Evolutionary conservation across 1,284 basidiomycete genomes (phyloP).

Genomic region (Rhizopogon parksii): DNA sequence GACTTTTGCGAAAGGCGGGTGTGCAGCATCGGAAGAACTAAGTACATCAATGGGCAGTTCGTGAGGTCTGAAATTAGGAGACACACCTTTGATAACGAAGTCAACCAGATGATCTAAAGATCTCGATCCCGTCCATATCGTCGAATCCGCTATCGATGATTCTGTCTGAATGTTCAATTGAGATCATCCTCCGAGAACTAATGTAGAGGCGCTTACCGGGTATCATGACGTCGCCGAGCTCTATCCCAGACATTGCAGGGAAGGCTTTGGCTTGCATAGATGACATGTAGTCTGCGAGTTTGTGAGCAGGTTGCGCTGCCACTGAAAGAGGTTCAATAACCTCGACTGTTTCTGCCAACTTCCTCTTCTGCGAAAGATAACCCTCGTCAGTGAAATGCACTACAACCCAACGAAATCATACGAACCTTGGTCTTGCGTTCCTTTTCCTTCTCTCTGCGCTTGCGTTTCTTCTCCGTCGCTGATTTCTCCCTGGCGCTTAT

Average conservation of each 20-base stretch:
- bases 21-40: conserved; percentile 64
- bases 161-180: conserved; percentile 54
- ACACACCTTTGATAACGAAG: conserved; percentile 65
- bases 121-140: conserved; percentile 59
- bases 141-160: conserved; percentile 66
- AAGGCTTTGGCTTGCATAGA: conserved; percentile 59
- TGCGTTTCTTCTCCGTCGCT: conserved; percentile 53
- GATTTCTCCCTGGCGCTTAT: conserved; percentile 23
- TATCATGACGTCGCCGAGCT: conserved; percentile 67
- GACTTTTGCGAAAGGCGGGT: conserved; percentile 65
- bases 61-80: neutral
- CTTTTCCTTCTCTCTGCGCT: conserved; percentile 65
- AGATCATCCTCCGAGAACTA: conserved; percentile 21
- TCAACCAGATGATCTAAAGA: conserved; percentile 61
- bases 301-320: conserved; percentile 47
- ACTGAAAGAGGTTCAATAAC: conserved; percentile 39
- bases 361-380: conserved; percentile 46
- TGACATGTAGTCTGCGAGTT: conserved; percentile 55
- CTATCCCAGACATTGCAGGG: conserved; percentile 57
- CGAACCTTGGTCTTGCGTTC: conserved; percentile 57
- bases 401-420: conserved; percentile 14
- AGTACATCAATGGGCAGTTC: conserved; percentile 1
- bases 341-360: conserved; percentile 43
- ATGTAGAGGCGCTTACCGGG: conserved; percentile 48
- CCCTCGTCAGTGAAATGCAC: conserved; percentile 8